These are phyloP conservation scores for Trichoderma reesei DNA, from an alignment of 495 filamentous ascomycete genomes.

Conservation along the genomic window DNA sequence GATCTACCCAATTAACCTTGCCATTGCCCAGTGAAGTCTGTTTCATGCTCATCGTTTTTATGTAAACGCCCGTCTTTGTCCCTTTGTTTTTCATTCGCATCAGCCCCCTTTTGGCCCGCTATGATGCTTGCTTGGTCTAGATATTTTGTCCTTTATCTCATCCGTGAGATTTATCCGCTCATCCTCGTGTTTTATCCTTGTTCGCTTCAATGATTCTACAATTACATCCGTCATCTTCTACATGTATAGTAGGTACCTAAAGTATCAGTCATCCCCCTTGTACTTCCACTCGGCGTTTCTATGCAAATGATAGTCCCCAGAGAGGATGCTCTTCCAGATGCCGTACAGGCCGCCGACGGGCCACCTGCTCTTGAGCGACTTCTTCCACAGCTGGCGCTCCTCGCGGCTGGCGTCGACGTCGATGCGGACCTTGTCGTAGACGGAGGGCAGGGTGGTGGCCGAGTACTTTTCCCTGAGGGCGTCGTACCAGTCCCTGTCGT, in stretches of 20 bases:
- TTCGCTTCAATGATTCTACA: too few relatives aligned
- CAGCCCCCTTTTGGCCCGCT: too few relatives aligned
- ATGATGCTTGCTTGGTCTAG: too few relatives aligned
- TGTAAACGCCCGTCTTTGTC: too few relatives aligned
- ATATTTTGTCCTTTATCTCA: too few relatives aligned
- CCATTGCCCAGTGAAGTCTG: too few relatives aligned
- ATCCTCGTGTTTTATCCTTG: background rate
- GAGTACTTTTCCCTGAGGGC: constrained; percentile 40
- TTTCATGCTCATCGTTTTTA: too few relatives aligned
- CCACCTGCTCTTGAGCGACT: constrained; percentile 32
- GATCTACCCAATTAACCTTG: background rate
- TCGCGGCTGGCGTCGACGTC: constrained; percentile 15
- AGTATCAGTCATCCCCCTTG: constrained; percentile 18
- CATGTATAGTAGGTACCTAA: too few relatives aligned
- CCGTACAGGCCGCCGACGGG: constrained; percentile 47
- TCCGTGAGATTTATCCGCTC: background rate
- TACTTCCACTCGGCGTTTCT: constrained; percentile 44
- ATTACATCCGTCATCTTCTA: too few relatives aligned
- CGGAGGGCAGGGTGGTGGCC: constrained; percentile 41
- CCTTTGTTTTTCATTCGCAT: too few relatives aligned
- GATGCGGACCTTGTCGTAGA: constrained; percentile 49
- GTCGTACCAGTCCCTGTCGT: constrained; percentile 45
- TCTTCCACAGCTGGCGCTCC: constrained; percentile 17
- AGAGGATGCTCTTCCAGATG: constrained; percentile 45
- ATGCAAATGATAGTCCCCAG: constrained; percentile 45